Conservation (phyloP, 1,284 basidiomycete genomes). For the Boletus semigastroideus region DNA sequence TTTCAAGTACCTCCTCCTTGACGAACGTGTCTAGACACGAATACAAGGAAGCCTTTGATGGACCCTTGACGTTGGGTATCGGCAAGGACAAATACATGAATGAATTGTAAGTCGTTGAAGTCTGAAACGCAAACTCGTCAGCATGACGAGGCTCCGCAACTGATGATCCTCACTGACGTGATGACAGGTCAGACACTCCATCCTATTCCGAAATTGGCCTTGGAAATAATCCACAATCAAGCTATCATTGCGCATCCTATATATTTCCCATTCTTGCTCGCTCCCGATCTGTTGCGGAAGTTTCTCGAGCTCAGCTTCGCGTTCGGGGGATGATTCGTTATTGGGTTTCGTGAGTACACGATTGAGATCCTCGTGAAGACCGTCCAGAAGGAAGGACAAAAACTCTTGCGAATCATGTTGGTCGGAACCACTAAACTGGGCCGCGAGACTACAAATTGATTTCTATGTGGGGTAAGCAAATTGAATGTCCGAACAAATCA, state of each 20-base stretch:
- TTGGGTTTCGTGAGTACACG: conserved; percentile 79
- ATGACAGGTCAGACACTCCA: conserved; percentile 89
- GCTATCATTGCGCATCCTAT: conserved; percentile 89
- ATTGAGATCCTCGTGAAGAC: conserved; percentile 96
- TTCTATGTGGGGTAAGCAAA: conserved; percentile 44
- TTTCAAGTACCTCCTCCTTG: conserved; percentile 88
- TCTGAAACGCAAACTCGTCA: conserved; percentile 49
- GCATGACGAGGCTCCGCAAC: conserved; percentile 4
- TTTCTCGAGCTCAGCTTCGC: conserved; percentile 86
- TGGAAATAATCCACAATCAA: conserved; percentile 97
- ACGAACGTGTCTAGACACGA: conserved; percentile 92
- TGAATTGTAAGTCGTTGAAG: conserved; percentile 95
- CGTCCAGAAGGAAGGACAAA: conserved; percentile 91
- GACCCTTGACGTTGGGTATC: conserved; percentile 67
- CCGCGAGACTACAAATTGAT: conserved; percentile 83
- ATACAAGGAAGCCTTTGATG: conserved; percentile 70
- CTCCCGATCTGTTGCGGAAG: conserved; percentile 89
- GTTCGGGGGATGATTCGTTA: conserved; percentile 73
- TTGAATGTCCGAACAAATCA: not conserved
- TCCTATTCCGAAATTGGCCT: conserved; percentile 90
- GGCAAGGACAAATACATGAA: conserved; percentile 97
- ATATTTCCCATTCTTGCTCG: conserved; percentile 91
- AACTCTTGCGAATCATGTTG: conserved; percentile 99
- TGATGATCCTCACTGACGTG: conserved; percentile 59
- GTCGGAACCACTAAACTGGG: conserved; percentile 86